Conservation (phyloP, 2,329 filamentous ascomycete species). For the Colletotrichum horii region DNA sequence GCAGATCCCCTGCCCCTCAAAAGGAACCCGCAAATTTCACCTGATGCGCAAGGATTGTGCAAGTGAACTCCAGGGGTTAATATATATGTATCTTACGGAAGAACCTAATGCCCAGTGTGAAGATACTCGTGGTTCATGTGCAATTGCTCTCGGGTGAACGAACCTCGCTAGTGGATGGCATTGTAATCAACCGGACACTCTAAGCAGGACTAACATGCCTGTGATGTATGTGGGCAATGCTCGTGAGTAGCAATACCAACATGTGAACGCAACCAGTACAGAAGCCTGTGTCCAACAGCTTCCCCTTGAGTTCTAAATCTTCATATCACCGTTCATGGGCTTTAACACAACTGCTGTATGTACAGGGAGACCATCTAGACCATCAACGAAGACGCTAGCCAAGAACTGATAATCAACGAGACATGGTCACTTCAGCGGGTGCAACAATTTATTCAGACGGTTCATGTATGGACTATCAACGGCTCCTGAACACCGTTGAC, state of each 20-base stretch:
- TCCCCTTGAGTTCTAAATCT: background rate
- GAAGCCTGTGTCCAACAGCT: background rate
- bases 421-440: background rate
- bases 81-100: too few relatives aligned
- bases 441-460: background rate
- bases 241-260: background rate
- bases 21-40: background rate
- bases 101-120: background rate
- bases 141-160: background rate
- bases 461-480: background rate
- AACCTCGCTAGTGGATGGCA: background rate
- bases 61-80: too few relatives aligned
- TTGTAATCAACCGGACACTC: background rate
- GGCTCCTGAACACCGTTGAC: background rate
- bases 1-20: background rate
- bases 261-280: background rate
- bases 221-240: background rate
- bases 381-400: background rate
- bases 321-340: background rate
- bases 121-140: background rate
- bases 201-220: background rate
- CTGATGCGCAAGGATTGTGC: background rate
- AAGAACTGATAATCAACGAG: background rate
- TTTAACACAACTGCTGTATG: background rate
- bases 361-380: background rate